phyloP scores from a whole-genome alignment of 2,329 filamentous ascomycete species.

The Colletotrichum trifolii region DNA sequence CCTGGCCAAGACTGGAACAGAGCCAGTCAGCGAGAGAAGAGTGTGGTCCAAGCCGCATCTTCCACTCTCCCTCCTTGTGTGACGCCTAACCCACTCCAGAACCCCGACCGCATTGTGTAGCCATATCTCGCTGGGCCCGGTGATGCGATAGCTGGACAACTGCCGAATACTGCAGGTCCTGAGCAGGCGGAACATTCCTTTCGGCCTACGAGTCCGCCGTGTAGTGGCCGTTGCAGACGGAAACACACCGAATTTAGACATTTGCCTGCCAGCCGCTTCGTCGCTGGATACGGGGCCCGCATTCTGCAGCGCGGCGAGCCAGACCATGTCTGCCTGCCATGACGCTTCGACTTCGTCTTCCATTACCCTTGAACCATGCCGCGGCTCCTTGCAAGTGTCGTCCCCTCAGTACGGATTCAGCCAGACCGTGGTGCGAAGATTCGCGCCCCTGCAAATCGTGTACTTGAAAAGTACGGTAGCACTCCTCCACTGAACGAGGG shows the following conservation, averaged over 20 bases:
- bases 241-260: neutral
- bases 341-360: conserved; percentile 12
- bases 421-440: neutral
- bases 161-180: neutral
- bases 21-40: too few relatives aligned
- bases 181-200: neutral
- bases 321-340: conserved; percentile 23
- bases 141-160: neutral
- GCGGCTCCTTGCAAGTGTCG: neutral
- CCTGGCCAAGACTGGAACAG: too few relatives aligned
- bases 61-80: too few relatives aligned
- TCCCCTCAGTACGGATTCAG: too few relatives aligned
- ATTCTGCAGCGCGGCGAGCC: conserved; percentile 8
- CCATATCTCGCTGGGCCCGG: conserved; percentile 12
- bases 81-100: neutral
- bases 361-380: conserved; percentile 27
- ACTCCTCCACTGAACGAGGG: conserved; percentile 5
- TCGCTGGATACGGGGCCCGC: conserved; percentile 1
- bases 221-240: neutral
- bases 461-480: neutral
- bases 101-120: neutral
- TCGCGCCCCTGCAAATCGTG: neutral
- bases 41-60: too few relatives aligned
- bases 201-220: conserved; percentile 9
- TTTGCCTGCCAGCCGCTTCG: conserved; percentile 21